Conservation (phyloP, 176 grass and related monocot genomes). For the Lolium perenne region DNA sequence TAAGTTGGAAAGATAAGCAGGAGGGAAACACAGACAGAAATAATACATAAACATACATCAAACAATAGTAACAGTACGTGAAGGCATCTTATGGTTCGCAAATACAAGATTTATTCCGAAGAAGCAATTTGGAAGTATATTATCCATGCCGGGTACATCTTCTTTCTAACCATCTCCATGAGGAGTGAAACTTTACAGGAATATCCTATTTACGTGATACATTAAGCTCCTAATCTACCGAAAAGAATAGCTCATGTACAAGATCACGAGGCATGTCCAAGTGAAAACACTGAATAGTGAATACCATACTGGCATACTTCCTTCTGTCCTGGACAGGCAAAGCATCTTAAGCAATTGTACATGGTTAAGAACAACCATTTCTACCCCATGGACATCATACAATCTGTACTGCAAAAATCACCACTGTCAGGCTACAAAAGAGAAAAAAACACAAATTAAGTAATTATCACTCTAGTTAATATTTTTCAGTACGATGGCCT, state of each 20-base stretch:
- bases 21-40: too few relatives aligned
- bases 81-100: not conserved
- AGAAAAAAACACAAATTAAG: not conserved
- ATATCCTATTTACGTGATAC: conserved; percentile 40
- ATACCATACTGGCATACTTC: not conserved
- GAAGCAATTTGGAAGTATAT: not conserved
- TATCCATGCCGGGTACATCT: too few relatives aligned
- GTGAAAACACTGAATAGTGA: conserved; percentile 27
- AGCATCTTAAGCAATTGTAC: conserved; percentile 42
- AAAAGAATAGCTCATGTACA: conserved; percentile 48
- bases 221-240: conserved; percentile 30
- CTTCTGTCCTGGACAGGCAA: conserved; percentile 9
- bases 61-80: not conserved
- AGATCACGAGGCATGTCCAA: conserved; percentile 31
- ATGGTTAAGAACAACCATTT: conserved; percentile 34
- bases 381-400: not conserved
- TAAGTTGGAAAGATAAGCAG: too few relatives aligned
- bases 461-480: not conserved
- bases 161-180: too few relatives aligned
- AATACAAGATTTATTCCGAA: conserved; percentile 16
- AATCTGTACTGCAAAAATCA: conserved; percentile 31
- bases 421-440: not conserved
- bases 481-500: not conserved
- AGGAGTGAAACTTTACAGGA: conserved; percentile 18
- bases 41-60: not conserved